Percentiles rank a stretch among this genome's conserved stretches.
Evolutionary conservation across 148 eudicot species (phyloP).

Genomic region (Chenopodium quinoa): DNA sequence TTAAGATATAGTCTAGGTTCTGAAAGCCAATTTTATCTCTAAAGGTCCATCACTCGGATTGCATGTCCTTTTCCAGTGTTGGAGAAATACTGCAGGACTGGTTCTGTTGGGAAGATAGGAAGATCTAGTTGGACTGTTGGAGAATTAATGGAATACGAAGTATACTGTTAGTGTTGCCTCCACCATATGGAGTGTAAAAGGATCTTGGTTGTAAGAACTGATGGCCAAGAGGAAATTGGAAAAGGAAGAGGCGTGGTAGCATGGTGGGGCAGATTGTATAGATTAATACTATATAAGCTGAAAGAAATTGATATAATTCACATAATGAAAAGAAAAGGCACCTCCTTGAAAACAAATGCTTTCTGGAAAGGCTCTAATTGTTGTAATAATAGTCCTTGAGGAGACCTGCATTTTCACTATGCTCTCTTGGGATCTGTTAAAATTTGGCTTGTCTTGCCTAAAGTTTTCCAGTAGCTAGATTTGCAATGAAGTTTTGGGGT

Average conservation of each 20-base stretch:
- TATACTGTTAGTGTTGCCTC: background rate
- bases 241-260: conserved; percentile 26
- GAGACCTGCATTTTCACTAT: conserved; percentile 27
- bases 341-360: conserved; percentile 14
- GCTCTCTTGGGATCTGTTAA: conserved; percentile 30
- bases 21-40: background rate
- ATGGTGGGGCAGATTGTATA: conserved; percentile 22
- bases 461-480: conserved; percentile 17
- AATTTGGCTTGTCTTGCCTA: conserved; percentile 18
- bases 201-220: background rate
- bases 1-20: background rate
- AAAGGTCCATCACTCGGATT: background rate
- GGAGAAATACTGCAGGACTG: background rate
- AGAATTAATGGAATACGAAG: background rate
- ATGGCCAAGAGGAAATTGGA: background rate
- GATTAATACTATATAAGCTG: conserved; percentile 15
- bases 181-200: background rate
- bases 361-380: conserved; percentile 21
- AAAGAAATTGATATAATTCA: conserved; percentile 20
- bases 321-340: conserved; percentile 23
- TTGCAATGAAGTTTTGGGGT: background rate
- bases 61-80: background rate
- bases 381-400: background rate
- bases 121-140: background rate
- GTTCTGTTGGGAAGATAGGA: background rate